These are phyloP conservation scores for Yamadazyma olivae DNA, from an alignment of 805 yeast species.

Conservation along the genomic window DNA sequence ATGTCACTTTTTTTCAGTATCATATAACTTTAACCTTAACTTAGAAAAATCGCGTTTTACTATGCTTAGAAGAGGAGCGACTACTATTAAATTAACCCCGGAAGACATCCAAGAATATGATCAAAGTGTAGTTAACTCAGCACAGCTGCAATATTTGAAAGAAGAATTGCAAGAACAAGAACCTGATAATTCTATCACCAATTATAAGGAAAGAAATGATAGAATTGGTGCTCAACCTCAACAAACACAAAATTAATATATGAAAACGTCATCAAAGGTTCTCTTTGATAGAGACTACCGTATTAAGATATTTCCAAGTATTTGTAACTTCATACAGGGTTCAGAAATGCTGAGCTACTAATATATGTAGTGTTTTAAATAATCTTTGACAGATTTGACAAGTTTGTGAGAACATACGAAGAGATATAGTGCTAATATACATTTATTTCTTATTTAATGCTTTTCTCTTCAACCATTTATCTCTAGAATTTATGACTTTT, in stretches of 20 bases:
- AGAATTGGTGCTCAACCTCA: slow-evolving; percentile 19
- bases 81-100: slow-evolving; percentile 61
- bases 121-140: slow-evolving; percentile 17
- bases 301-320: no score
- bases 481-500: slow-evolving; percentile 27
- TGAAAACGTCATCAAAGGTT: no score
- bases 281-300: no score
- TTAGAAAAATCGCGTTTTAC: no score
- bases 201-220: slow-evolving; percentile 17
- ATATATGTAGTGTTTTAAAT: no score
- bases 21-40: no score
- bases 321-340: no score
- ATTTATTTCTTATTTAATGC: slow-evolving; percentile 31
- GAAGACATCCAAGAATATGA: slow-evolving; percentile 61
- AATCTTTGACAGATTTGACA: no score
- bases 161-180: slow-evolving; percentile 11
- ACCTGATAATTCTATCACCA: slow-evolving; percentile 12
- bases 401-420: no score
- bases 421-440: slow-evolving; percentile 1
- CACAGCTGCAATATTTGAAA: slow-evolving; percentile 8
- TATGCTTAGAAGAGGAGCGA: slow-evolving; percentile 73
- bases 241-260: background rate
- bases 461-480: slow-evolving; percentile 40
- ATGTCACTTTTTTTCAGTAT: no score
- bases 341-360: background rate